Evolutionary conservation across 495 filamentous ascomycete genomes (phyloP).

Genomic region (Hyaloscypha variabilis): DNA sequence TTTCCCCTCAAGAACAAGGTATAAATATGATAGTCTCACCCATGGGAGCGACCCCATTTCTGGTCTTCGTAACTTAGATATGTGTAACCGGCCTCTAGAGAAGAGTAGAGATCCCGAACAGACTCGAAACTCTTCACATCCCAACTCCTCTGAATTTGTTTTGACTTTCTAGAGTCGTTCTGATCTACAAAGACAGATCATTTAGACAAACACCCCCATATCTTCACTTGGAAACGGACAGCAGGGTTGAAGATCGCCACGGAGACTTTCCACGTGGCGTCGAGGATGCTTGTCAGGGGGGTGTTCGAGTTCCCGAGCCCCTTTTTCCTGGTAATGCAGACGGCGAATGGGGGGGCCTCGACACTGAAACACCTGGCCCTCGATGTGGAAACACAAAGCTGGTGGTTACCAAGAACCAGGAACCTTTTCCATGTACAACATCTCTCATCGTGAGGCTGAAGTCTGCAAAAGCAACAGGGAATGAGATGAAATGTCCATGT

Average conservation of each 20-base stretch:
- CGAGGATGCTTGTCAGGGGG: background rate
- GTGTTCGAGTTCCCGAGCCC: background rate
- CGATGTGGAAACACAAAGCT: background rate
- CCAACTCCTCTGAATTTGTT: background rate
- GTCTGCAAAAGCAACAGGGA: background rate
- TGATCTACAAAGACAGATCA: no score
- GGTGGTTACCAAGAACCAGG: background rate
- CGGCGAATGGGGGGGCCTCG: background rate
- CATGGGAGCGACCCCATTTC: no score
- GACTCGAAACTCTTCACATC: background rate
- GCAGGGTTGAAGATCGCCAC: background rate
- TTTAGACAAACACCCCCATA: background rate
- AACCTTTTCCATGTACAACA: background rate
- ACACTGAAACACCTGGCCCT: background rate
- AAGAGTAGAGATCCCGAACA: no score
- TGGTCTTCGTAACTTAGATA: no score
- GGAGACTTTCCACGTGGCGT: background rate
- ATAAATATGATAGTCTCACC: no score
- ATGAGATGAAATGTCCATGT: no score
- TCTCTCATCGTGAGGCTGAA: background rate
- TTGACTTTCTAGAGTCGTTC: no score
- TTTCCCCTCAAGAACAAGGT: no score
- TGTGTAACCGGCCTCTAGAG: no score
- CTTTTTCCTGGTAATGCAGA: background rate
- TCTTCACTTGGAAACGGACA: background rate